Evolutionary conservation across 768 basidiomycete genomes (phyloP), one percentile per base, ranked within the genome.

Genomic region (Myochromella boudieri): DNA sequence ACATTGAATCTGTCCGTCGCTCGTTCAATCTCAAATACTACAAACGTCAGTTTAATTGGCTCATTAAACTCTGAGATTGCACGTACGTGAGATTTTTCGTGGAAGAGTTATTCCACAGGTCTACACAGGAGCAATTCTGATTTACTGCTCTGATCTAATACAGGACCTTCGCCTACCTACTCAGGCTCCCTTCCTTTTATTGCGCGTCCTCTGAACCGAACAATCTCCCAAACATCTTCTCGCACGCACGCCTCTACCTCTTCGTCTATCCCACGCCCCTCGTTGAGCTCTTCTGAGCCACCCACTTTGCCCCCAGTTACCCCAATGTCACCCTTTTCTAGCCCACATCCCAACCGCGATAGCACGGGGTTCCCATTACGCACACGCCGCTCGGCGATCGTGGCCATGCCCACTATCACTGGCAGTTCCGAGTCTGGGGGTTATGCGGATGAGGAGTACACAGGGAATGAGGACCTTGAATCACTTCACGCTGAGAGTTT

Each of bases 151-250:
- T n/a, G n/a, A n/a, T n/a, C n/a, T 36, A 25, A 34, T 24, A 24
- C 43, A 77, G 78, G 76, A 29, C 78, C 77, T 12, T 80, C 79
- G 11, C 74, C 74, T 10, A 65, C 62, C 24, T 73, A 77, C 52
- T 72, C 74, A 6, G 68, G 42, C 26, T 46, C 69, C 0, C 68
- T 68, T 20, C 74, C 81, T 0, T 87, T 88, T 58, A 69, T 88
- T 36, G 72, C 77, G 5, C 77, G 86, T 2, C 81, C 78, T 10
- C 63, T 87, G 46, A 87, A 85, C 57, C 72, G 85, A 26, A 82
- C 85, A 4, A 68, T 77, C 33, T 85, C 83, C 20, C 74, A 84
- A 48, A 78, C 76, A 1, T 87, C 85, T 1, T 81, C 81, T 12
- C 74, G 74, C 34, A 83, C 80, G 1, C 77, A 83, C 46, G 62